phyloP scores from a whole-genome alignment of 495 filamentous ascomycete species.

The Patellaria atrata region DNA sequence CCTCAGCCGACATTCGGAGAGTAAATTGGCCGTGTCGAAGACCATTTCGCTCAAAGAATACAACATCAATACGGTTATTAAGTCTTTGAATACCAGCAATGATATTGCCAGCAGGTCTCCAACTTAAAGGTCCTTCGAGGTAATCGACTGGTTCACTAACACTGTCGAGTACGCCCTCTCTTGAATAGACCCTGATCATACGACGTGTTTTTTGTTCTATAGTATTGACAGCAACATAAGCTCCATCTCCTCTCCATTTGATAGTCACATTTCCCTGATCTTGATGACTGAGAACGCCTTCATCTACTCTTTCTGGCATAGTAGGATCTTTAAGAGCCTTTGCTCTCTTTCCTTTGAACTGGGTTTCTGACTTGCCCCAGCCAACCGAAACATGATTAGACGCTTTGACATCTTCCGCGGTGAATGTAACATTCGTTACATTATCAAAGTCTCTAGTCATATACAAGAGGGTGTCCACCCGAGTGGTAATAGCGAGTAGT shows the following conservation, averaged over 20 bases:
- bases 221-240: conserved; percentile 74
- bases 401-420: conserved; percentile 59
- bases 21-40: conserved; percentile 85
- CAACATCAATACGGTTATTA: conserved; percentile 56
- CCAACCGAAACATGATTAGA: conserved; percentile 96
- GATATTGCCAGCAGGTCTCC: conserved; percentile 80
- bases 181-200: conserved; percentile 72
- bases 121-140: conserved; percentile 73
- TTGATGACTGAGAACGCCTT: conserved; percentile 53
- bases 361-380: conserved; percentile 96
- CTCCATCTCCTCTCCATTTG: conserved; percentile 89
- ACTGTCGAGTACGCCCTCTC: conserved; percentile 80
- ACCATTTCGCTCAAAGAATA: conserved; percentile 95
- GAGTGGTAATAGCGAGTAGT: conserved; percentile 66
- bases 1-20: conserved; percentile 47
- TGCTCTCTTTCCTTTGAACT: conserved; percentile 88
- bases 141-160: conserved; percentile 88
- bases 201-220: conserved; percentile 52
- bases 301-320: conserved; percentile 82
- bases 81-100: conserved; percentile 70
- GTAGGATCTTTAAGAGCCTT: conserved; percentile 86
- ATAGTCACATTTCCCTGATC: conserved; percentile 61
- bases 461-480: conserved; percentile 64
- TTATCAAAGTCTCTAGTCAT: conserved; percentile 89
- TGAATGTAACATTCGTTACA: conserved; percentile 55